Percentiles rank a stretch among this genome's conserved stretches.
Evolutionary conservation across 805 yeast genomes (phyloP).

Genomic region (Komagataella populi): DNA sequence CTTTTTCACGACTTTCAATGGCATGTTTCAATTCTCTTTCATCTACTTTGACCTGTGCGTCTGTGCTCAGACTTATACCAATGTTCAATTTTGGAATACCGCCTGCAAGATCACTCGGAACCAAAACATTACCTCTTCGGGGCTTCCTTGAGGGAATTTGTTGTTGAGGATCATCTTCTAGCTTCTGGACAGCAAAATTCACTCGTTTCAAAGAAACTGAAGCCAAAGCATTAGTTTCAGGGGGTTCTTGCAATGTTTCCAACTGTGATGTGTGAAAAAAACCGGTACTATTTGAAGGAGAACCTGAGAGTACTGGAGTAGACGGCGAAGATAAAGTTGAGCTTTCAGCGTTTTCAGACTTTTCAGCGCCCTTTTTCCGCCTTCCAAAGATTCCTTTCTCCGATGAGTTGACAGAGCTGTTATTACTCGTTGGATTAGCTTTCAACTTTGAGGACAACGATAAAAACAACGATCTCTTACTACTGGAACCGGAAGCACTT

Average conservation of each 20-base stretch:
- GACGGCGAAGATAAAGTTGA: not conserved
- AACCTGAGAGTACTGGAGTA: not conserved
- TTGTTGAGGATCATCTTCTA: constrained; percentile 43
- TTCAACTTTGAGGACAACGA: constrained; percentile 21
- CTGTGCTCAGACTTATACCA: constrained; percentile 46
- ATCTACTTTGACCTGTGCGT: constrained; percentile 17
- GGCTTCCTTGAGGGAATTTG: constrained; percentile 48
- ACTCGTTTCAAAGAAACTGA: constrained; percentile 28
- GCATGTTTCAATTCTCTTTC: constrained; percentile 41
- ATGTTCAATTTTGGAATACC: constrained; percentile 51
- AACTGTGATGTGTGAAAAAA: too few relatives aligned
- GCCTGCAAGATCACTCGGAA: constrained; percentile 55
- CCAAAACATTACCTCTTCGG: constrained; percentile 35
- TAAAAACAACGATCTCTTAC: constrained; percentile 16
- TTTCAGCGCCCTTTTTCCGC: not conserved
- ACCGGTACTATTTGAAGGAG: constrained; percentile 1
- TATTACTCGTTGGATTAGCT: constrained; percentile 1
- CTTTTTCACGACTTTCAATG: constrained; percentile 39
- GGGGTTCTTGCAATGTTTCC: not conserved
- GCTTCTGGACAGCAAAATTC: constrained; percentile 33
- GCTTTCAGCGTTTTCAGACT: not conserved
- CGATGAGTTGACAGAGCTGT: constrained; percentile 5
- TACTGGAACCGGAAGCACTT: not conserved
- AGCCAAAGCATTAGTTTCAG: constrained; percentile 9
- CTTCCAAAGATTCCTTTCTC: constrained; percentile 1